Conservation (phyloP, 2,329 filamentous ascomycete genomes). For the Neonectria magnoliae region DNA sequence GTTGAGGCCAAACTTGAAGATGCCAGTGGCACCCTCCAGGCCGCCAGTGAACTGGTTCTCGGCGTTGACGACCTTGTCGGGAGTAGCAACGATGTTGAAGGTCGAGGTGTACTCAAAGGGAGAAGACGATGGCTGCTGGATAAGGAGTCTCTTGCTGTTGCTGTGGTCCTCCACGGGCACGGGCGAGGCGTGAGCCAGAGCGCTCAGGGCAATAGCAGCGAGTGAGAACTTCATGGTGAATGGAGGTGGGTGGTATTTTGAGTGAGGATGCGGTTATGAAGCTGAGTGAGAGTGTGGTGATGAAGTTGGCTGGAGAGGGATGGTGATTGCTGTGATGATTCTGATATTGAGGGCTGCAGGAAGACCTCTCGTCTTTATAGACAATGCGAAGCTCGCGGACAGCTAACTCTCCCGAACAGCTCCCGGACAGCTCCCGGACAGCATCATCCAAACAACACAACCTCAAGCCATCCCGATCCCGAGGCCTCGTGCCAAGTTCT, state of each 20-base stretch:
- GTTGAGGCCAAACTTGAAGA: constrained; percentile 65
- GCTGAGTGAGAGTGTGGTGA: neutral
- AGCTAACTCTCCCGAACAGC: neutral
- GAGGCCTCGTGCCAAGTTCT: neutral
- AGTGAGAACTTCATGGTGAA: constrained; percentile 40
- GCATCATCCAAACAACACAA: neutral
- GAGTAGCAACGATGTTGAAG: constrained; percentile 58
- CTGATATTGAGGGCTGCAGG: neutral
- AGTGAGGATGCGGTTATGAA: too few relatives aligned
- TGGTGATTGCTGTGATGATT: constrained; percentile 13
- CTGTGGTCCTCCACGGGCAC: constrained; percentile 33
- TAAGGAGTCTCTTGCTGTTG: constrained; percentile 25
- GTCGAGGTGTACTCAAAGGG: constrained; percentile 58
- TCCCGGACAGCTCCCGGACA: neutral
- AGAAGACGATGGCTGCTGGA: constrained; percentile 17
- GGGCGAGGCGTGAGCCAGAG: constrained; percentile 36
- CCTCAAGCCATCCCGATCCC: neutral
- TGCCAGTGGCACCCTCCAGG: constrained; percentile 55
- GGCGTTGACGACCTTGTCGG: constrained; percentile 59
- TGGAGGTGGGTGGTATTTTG: neutral
- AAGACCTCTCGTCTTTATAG: neutral
- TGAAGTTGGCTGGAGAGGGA: neutral
- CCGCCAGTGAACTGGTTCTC: constrained; percentile 52
- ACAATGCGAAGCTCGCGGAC: neutral
- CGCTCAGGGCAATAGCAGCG: constrained; percentile 33